Percentiles rank a stretch among this genome's conserved stretches.
Conservation (phyloP, 768 basidiomycete genomes). For the Collybia nuda region DNA sequence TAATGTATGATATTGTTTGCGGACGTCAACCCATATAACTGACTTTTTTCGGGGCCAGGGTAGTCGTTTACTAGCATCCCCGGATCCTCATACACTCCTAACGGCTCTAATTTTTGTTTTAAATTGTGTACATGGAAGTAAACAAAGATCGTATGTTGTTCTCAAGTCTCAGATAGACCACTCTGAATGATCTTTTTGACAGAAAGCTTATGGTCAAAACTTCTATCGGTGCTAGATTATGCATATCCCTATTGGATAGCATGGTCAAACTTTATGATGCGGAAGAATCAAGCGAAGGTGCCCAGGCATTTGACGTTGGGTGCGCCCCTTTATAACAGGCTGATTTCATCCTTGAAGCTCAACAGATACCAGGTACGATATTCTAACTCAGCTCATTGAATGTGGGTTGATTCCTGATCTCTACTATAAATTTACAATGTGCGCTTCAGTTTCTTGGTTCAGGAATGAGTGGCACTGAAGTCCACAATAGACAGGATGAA, state of each 20-base stretch:
- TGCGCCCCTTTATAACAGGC: constrained; percentile 26
- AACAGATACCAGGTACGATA: constrained; percentile 49
- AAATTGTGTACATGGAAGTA: constrained; percentile 66
- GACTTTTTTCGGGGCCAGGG: constrained; percentile 16
- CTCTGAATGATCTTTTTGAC: constrained; percentile 10
- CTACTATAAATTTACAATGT: constrained; percentile 65
- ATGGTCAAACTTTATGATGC: constrained; percentile 72
- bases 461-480: constrained; percentile 10
- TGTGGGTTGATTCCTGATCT: constrained; percentile 56
- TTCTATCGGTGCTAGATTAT: constrained; percentile 61
- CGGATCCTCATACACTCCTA: constrained; percentile 59
- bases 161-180: constrained; percentile 5
- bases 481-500: constrained; percentile 54
- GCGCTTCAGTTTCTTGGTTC: constrained; percentile 23
- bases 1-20: constrained; percentile 55
- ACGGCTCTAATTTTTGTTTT: constrained; percentile 69
- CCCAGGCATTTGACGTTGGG: constrained; percentile 78
- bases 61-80: constrained; percentile 63
- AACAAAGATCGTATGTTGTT: constrained; percentile 51
- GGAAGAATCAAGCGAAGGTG: constrained; percentile 62
- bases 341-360: neutral
- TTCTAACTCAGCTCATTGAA: constrained; percentile 65
- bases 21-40: constrained; percentile 6
- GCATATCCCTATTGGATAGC: constrained; percentile 65
- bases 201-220: constrained; percentile 57